Conservation (phyloP, 2,329 filamentous ascomycete species). For the Mollisia scopiformis region DNA sequence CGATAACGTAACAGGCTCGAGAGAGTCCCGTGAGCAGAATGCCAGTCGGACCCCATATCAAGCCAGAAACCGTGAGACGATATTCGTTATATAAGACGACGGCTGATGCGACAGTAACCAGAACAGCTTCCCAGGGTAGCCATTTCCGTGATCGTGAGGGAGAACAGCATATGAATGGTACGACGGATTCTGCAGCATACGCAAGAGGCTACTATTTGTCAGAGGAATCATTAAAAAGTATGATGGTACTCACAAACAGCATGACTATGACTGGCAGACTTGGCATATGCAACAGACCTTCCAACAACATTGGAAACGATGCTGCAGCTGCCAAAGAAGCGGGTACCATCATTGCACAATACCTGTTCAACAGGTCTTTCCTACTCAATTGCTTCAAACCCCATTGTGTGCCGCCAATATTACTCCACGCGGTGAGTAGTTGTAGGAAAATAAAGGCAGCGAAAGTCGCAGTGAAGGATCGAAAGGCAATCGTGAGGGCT, state of each 20-base stretch:
- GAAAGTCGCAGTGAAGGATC: slow-evolving; percentile 13
- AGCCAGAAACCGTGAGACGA: slow-evolving; percentile 32
- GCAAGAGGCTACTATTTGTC: slow-evolving; percentile 24
- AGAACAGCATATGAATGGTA: slow-evolving; percentile 24
- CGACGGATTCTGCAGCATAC: slow-evolving; percentile 26
- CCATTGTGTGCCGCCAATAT: slow-evolving; percentile 2
- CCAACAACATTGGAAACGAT: slow-evolving; percentile 29
- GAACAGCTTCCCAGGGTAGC: slow-evolving; percentile 22
- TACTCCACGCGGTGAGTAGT: slow-evolving; percentile 2
- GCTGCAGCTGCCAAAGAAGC: slow-evolving; percentile 26
- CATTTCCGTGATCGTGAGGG: slow-evolving; percentile 13
- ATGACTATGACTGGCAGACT: slow-evolving; percentile 32
- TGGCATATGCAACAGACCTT: slow-evolving; percentile 31
- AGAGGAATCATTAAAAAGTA: neutral
- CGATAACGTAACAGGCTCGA: slow-evolving; percentile 25
- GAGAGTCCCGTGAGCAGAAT: slow-evolving; percentile 26
- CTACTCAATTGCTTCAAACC: slow-evolving; percentile 16
- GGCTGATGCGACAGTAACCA: slow-evolving; percentile 13
- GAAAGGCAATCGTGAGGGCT: slow-evolving; percentile 29
- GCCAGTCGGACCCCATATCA: slow-evolving; percentile 24
- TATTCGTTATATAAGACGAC: slow-evolving; percentile 31
- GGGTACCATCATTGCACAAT: slow-evolving; percentile 25
- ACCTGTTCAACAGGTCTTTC: slow-evolving; percentile 6
- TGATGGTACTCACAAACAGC: slow-evolving; percentile 30
- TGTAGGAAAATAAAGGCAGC: slow-evolving; percentile 16